Conservation (phyloP, 148 eudicot genomes). For the Amaranthus cruentus region DNA sequence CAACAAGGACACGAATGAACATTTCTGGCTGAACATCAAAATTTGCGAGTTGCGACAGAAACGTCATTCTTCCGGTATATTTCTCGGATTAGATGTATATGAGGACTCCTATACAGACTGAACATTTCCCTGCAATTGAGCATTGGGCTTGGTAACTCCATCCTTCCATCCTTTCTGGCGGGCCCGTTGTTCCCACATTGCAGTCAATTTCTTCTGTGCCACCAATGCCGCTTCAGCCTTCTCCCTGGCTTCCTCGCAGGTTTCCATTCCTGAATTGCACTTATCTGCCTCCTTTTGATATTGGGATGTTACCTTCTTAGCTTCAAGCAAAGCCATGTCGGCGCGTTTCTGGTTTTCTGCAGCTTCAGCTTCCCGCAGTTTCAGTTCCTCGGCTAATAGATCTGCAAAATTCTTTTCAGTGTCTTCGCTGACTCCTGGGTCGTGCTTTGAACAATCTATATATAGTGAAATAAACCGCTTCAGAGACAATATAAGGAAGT, state of each 20-base stretch:
- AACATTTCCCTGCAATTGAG: constrained; percentile 28
- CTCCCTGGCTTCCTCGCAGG: constrained; percentile 86
- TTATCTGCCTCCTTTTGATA: constrained; percentile 86
- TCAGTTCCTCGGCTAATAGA: constrained; percentile 60
- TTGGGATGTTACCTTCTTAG: constrained; percentile 56
- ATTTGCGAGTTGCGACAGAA: no score
- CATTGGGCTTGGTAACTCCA: constrained; percentile 20
- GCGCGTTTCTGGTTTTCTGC: constrained; percentile 57
- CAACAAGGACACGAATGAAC: no score
- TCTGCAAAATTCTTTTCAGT: constrained; percentile 56
- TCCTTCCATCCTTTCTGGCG: constrained; percentile 66
- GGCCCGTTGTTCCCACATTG: constrained; percentile 70
- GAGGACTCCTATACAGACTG: constrained; percentile 19
- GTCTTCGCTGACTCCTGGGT: constrained; percentile 58
- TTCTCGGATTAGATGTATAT: not conserved
- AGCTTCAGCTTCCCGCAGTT: constrained; percentile 54
- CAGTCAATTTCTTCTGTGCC: constrained; percentile 62
- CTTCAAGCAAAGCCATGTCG: constrained; percentile 50
- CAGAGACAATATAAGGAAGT: not conserved
- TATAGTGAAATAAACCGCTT: constrained; percentile 2
- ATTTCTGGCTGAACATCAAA: no score
- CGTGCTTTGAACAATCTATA: constrained; percentile 70
- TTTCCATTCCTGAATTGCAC: constrained; percentile 71
- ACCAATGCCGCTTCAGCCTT: constrained; percentile 60
- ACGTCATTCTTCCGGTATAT: no score